Base-by-base conservation (phyloP, 2,329 filamentous ascomycete genomes). In the Phialemonium atrogriseum region DNA sequence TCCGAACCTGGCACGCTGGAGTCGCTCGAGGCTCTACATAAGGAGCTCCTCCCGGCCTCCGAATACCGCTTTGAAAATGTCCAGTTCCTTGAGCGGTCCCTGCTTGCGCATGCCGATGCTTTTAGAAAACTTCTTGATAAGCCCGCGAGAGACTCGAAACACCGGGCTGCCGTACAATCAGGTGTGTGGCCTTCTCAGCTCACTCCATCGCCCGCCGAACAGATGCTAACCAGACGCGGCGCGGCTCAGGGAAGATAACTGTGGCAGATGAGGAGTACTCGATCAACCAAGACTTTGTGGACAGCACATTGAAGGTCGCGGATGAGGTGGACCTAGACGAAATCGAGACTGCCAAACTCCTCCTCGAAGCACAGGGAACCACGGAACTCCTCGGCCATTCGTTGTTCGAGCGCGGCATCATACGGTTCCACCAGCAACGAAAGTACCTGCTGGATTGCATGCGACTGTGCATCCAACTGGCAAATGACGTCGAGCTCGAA, bases 261-360 rank as follows among this genome's bases (percentile, higher is more conserved):
- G 60, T 94, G 36, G 73, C 74, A 45, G 80, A 78, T 40, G 70
- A 75, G 20, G 76, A 88, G 48, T 96, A 86, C 56, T 64, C 70
- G 14, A 66, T 98, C 61, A 95, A 94, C 58, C 73, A 84, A 34
- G 79, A 86, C 40, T 96, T 98, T 58, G 78, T 89, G 50, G 81
- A 94, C 55, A 77, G 81, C 44, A 75, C 79, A 15, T 67, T 94
- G 19, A 75, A 85, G 46, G 68, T 98, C 22, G 84, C 89, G 34
- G 88, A 96, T 55, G 84, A 86, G 45, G 68, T 95, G 39, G 80
- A 94, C 48, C 68, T 98, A 32, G 88, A 98, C 58, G 93, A 98
- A 58, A 54, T 94, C 35, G 76, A 91, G 46, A 82, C 89, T 12
- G 84, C 86, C 8, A 70, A 73, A 43, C 72, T 91, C 30, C 75